phyloP scores from a whole-genome alignment of 192 early-diverging fungal species.

The Entophlyctis helioformis region DNA sequence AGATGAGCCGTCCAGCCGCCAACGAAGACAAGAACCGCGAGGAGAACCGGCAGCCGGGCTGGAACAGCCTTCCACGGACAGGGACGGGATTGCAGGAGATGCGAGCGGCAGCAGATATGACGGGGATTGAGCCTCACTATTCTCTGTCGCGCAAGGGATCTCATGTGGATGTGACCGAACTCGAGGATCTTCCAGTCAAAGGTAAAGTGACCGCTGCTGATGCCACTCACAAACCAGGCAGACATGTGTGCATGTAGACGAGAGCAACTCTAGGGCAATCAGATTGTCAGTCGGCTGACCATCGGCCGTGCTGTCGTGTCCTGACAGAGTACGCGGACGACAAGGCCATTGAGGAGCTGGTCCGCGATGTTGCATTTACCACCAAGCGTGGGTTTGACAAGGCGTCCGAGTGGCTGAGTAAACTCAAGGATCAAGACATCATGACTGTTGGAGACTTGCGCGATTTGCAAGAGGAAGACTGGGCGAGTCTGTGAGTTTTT shows the following conservation, averaged over 20 bases:
- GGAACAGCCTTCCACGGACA: neutral
- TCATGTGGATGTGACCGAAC: too few species aligned
- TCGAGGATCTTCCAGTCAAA: constrained; percentile 22
- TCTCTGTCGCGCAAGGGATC: too few species aligned
- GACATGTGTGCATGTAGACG: too few species aligned
- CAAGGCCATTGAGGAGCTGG: constrained; percentile 55
- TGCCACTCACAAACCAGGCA: too few species aligned
- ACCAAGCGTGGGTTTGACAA: constrained; percentile 59
- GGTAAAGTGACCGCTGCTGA: constrained; percentile 15
- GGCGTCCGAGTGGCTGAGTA: constrained; percentile 55
- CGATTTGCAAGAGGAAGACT: constrained; percentile 62
- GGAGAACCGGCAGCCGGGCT: constrained; percentile 17
- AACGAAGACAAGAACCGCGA: constrained; percentile 49
- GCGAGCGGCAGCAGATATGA: neutral
- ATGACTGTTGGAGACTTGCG: constrained; percentile 68
- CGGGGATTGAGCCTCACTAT: too few species aligned
- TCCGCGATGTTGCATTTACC: constrained; percentile 52
- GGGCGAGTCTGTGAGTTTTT: constrained; percentile 38
- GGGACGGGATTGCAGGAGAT: neutral
- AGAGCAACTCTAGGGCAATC: neutral
- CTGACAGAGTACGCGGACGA: constrained; percentile 35
- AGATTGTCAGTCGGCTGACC: neutral
- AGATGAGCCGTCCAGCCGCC: constrained; percentile 44
- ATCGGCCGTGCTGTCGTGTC: too few species aligned
- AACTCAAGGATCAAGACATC: constrained; percentile 60